Percentiles rank a stretch among this genome's conserved stretches.
Conservation (phyloP, 2,329 filamentous ascomycete genomes). For the Scedosporium dehoogii region DNA sequence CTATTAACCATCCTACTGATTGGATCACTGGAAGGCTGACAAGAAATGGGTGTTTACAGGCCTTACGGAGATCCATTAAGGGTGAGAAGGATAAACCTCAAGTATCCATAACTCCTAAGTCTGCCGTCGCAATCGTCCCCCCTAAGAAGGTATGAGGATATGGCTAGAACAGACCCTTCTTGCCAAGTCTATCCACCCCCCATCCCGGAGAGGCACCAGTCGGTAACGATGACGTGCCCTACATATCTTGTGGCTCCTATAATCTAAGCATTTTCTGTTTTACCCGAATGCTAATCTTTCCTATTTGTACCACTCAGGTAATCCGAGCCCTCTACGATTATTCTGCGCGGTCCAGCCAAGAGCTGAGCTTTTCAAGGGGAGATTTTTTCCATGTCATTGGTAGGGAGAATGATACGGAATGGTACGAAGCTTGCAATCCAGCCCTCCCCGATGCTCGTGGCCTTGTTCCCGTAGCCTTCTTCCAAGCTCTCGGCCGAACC, state of each 20-base stretch:
- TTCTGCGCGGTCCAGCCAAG: constrained; percentile 62
- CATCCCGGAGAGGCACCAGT: no score
- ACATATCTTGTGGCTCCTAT: not conserved
- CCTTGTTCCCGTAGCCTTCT: constrained; percentile 87
- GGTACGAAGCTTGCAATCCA: constrained; percentile 98
- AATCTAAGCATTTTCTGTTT: not conserved
- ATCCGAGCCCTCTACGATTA: constrained; percentile 97
- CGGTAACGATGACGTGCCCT: not conserved
- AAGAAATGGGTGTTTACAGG: constrained; percentile 43
- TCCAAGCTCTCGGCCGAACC: constrained; percentile 84
- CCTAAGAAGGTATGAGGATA: constrained; percentile 68
- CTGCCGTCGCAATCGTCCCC: constrained; percentile 77
- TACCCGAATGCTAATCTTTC: not conserved
- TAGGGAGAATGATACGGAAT: constrained; percentile 86
- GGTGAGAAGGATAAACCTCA: constrained; percentile 73
- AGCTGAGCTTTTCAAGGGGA: constrained; percentile 85
- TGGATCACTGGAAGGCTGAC: constrained; percentile 23
- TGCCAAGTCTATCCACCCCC: not conserved
- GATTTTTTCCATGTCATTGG: constrained; percentile 98
- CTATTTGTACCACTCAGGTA: constrained; percentile 48
- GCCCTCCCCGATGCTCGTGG: constrained; percentile 77
- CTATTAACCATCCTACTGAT: not conserved
- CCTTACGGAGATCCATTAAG: constrained; percentile 81
- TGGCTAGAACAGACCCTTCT: not conserved
- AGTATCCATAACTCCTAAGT: constrained; percentile 72